Base-by-base conservation (phyloP, 768 basidiomycete genomes). In the Phylloporus rhodoxanthus region DNA sequence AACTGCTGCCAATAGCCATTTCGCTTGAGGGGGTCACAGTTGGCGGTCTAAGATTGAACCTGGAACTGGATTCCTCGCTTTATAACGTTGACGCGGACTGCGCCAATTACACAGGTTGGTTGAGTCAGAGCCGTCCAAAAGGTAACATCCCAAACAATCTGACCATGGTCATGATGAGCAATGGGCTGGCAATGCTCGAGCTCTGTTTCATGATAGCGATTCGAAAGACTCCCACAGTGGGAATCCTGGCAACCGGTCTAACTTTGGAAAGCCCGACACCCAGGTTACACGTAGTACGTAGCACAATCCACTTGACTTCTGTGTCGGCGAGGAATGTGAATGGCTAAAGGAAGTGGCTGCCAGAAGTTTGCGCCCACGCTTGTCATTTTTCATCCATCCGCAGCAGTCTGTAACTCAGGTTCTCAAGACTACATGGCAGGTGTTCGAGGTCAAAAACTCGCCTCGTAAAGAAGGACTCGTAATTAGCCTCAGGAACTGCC, bases 1-100 rank as follows among this genome's bases (percentile, higher is more conserved):
- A 17, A 13, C 14, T 8, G 23, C 40, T 15, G 40, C 41, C n/a
- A 26, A 52, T 43, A 34, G 37, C 15, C 59, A 62, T 62, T 11
- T 38, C 3, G 21, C 28, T 7, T 8, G 34, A 30, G 21, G 26
- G n/a, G 25, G 5, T 19, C 9, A 29, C n/a, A 26, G 28, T 20
- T 38, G 15, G 34, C 37, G 19, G 29, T 43, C 28, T 45, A 13
- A 45, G 23, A 15, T 21, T 15, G 23, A 40, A 25, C 11, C 21
- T 23, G 23, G 20, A 5, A 40, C 13, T 2, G 25, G 25, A 17
- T 15, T 6, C 41, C 25, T 25, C 15, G 23, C 39, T 41, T 41
- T 26, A 26, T n/a, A 25, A 1, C 14, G 21, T 5, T 38, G 21
- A 20, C 36, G 19, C 17, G 34, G 11, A 34, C 15, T 17, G 34